These are phyloP conservation scores for Neurospora sp. DNA, from an alignment of 495 filamentous ascomycete species.

Conservation along the genomic window DNA sequence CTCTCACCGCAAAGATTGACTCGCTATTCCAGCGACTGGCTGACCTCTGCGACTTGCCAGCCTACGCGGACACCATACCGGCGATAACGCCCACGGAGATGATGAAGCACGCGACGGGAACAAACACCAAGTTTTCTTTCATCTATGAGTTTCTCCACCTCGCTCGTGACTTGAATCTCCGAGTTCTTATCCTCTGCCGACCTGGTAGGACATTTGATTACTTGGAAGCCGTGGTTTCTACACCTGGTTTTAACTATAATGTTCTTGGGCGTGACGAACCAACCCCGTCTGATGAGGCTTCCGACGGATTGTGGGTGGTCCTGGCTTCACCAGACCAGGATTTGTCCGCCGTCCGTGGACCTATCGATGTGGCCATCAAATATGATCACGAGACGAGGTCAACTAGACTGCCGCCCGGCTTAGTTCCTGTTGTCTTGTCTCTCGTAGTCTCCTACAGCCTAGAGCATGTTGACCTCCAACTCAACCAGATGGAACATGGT, in stretches of 20 bases:
- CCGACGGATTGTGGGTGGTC: constrained; percentile 8
- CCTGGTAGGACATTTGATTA: constrained; percentile 28
- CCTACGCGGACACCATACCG: constrained; percentile 23
- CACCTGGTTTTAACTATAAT: constrained; percentile 13
- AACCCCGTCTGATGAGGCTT: not conserved
- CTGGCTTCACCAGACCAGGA: constrained; percentile 13
- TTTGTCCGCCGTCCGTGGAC: constrained; percentile 4
- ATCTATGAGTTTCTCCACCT: constrained; percentile 29
- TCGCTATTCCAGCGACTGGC: constrained; percentile 26
- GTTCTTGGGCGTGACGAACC: constrained; percentile 6
- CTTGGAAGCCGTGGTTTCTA: constrained; percentile 24
- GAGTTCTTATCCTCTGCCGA: constrained; percentile 30
- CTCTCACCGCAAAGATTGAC: constrained; percentile 24
- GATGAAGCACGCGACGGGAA: constrained; percentile 27
- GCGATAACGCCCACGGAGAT: constrained; percentile 18
- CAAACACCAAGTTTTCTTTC: constrained; percentile 38
- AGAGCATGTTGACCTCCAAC: constrained; percentile 35
- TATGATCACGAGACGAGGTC: constrained; percentile 30
- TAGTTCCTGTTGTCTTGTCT: constrained; percentile 20
- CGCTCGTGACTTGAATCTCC: constrained; percentile 21
- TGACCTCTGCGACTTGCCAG: constrained; percentile 33
- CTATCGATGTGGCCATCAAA: constrained; percentile 27
- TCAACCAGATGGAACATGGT: constrained; percentile 12
- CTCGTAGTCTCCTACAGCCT: constrained; percentile 30
- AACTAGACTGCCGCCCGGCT: constrained; percentile 4